Evolutionary conservation across 768 basidiomycete genomes (phyloP).

Genomic region (Pleurotus salmoneostramineus): DNA sequence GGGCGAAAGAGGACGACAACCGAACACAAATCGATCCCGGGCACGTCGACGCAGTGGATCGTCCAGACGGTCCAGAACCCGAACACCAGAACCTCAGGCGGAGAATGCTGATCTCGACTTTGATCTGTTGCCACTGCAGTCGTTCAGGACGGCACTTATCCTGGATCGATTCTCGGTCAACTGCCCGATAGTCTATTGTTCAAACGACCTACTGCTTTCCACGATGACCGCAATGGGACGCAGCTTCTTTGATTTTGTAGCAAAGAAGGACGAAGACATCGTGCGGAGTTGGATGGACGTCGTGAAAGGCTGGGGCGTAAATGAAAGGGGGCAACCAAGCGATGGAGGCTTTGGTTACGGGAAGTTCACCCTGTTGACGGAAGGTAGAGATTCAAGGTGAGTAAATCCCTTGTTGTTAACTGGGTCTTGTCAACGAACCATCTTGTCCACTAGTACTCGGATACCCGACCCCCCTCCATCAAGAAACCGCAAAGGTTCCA

Average conservation of each 20-base stretch:
- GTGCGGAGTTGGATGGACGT: conserved; percentile 74
- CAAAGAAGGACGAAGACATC: conserved; percentile 54
- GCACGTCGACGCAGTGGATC: conserved; percentile 16
- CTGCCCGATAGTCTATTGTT: conserved; percentile 67
- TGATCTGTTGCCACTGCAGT: conserved; percentile 63
- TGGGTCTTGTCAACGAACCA: neutral
- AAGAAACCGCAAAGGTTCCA: conserved; percentile 19
- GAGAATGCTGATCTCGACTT: conserved; percentile 39
- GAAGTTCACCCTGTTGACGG: conserved; percentile 51
- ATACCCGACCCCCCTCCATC: conserved; percentile 27
- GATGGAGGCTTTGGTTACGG: conserved; percentile 86
- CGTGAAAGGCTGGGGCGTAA: conserved; percentile 82
- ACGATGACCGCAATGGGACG: conserved; percentile 58
- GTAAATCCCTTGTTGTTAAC: conserved; percentile 13
- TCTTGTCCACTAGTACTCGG: conserved; percentile 17
- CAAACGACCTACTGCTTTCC: conserved; percentile 65
- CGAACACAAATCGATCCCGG: conserved; percentile 13
- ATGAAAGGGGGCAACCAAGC: conserved; percentile 78
- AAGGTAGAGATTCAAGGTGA: conserved; percentile 63
- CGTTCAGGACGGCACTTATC: conserved; percentile 75
- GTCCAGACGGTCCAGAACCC: conserved; percentile 11
- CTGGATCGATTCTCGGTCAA: conserved; percentile 70
- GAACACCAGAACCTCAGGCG: neutral
- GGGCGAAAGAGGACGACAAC: neutral
- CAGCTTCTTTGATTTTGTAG: conserved; percentile 75